phyloP scores from a whole-genome alignment of 768 basidiomycete genomes.

The Mycena filopes region DNA sequence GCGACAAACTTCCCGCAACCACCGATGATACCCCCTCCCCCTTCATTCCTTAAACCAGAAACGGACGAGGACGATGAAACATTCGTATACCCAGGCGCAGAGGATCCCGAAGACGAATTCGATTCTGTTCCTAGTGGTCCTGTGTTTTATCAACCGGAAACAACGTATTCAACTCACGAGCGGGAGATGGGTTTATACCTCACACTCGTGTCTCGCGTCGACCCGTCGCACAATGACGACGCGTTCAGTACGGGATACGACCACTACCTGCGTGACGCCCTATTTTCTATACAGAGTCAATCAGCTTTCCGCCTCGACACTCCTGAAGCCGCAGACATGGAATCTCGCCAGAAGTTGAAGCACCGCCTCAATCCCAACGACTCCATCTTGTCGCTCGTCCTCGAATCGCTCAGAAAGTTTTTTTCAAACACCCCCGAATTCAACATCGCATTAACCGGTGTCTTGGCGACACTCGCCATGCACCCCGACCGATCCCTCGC shows the following conservation, averaged over 20 bases:
- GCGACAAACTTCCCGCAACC: constrained; percentile 83
- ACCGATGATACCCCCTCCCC: constrained; percentile 45
- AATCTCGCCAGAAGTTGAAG: constrained; percentile 59
- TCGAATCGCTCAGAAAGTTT: constrained; percentile 80
- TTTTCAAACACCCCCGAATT: constrained; percentile 87
- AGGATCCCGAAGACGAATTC: constrained; percentile 38
- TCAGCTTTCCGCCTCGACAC: constrained; percentile 62
- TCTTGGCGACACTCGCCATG: constrained; percentile 81
- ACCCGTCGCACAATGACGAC: constrained; percentile 74
- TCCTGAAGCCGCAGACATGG: constrained; percentile 50
- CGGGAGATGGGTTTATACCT: constrained; percentile 87
- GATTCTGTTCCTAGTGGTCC: constrained; percentile 39
- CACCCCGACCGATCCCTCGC: constrained; percentile 88
- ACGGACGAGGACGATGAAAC: constrained; percentile 61
- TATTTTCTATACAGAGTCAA: constrained; percentile 73
- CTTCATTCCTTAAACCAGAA: constrained; percentile 34
- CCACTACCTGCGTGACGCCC: constrained; percentile 83
- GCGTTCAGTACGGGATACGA: constrained; percentile 88
- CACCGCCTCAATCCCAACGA: constrained; percentile 86
- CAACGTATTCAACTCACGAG: constrained; percentile 83
- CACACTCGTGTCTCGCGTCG: constrained; percentile 79
- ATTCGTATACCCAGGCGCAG: constrained; percentile 54
- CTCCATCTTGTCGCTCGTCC: constrained; percentile 73
- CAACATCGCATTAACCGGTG: constrained; percentile 90
- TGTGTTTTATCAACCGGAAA: constrained; percentile 70